phyloP scores from a whole-genome alignment of 2,329 filamentous ascomycete species.

The Apiospora arundinis region DNA sequence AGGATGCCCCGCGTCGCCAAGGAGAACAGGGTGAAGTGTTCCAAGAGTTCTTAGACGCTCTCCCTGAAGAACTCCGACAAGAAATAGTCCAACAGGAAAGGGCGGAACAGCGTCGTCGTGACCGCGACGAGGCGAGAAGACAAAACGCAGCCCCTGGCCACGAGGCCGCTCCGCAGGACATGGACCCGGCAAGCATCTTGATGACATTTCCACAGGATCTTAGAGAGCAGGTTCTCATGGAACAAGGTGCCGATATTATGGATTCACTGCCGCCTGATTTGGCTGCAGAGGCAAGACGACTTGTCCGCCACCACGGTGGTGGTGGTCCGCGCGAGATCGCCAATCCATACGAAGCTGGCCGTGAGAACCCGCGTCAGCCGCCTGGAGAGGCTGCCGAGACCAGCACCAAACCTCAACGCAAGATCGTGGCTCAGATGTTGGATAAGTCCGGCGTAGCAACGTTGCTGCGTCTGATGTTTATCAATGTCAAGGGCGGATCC shows the following conservation, averaged over 20 bases:
- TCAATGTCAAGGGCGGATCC: slow-evolving; percentile 82
- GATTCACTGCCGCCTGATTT: slow-evolving; percentile 85
- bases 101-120: slow-evolving; percentile 84
- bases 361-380: slow-evolving; percentile 51
- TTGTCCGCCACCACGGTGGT: slow-evolving; percentile 49
- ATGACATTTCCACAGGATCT: slow-evolving; percentile 86
- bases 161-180: slow-evolving; percentile 61
- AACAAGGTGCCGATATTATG: slow-evolving; percentile 88
- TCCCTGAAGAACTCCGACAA: slow-evolving; percentile 86
- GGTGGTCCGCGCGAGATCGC: slow-evolving; percentile 35
- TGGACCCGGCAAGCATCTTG: slow-evolving; percentile 92
- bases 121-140: slow-evolving; percentile 81
- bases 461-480: slow-evolving; percentile 97
- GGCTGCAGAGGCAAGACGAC: slow-evolving; percentile 81
- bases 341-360: slow-evolving; percentile 28
- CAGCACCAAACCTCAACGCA: slow-evolving; percentile 73
- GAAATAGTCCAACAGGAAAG: slow-evolving; percentile 93
- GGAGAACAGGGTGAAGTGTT: slow-evolving; percentile 71
- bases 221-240: slow-evolving; percentile 85
- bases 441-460: slow-evolving; percentile 96
- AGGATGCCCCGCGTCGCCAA: slow-evolving; percentile 69
- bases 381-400: slow-evolving; percentile 36
- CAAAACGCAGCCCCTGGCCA: slow-evolving; percentile 65
- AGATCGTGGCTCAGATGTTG: slow-evolving; percentile 92
- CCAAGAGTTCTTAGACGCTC: slow-evolving; percentile 90